Percentiles rank a stretch among this genome's conserved stretches.
Evolutionary conservation across 331 rosid species (phyloP).

Genomic region (Acacia concinna): DNA sequence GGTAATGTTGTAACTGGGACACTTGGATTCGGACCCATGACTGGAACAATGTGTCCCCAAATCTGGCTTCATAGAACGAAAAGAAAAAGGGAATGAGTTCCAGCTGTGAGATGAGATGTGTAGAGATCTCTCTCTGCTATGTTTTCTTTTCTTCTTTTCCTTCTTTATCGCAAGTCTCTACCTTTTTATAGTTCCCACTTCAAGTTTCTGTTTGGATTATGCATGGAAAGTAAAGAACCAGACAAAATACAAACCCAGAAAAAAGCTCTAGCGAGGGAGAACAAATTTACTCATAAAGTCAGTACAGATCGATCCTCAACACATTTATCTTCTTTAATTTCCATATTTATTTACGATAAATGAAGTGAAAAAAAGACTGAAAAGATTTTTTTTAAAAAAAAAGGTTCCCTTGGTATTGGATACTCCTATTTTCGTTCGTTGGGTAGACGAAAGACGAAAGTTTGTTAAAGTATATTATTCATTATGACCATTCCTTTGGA

Average conservation of each 20-base stretch:
- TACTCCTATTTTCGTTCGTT: background rate
- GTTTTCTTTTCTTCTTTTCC: background rate
- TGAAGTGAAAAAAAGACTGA: background rate
- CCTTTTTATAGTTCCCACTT: constrained; percentile 10
- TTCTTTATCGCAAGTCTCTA: background rate
- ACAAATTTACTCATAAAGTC: background rate
- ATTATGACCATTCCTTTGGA: background rate
- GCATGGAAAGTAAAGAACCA: background rate
- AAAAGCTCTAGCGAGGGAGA: background rate
- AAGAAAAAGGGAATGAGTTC: constrained; percentile 18
- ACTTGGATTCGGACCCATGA: constrained; percentile 12
- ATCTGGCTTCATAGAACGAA: constrained; percentile 26
- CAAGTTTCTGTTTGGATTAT: background rate
- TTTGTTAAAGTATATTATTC: background rate
- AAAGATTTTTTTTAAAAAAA: background rate
- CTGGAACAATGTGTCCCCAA: constrained; percentile 38
- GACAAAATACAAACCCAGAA: background rate
- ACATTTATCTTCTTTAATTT: background rate
- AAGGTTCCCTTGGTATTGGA: background rate
- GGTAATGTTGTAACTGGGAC: constrained; percentile 9
- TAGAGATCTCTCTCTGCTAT: constrained; percentile 4
- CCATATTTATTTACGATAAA: background rate
- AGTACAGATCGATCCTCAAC: background rate
- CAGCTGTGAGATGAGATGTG: background rate
- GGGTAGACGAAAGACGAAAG: background rate